Conservation (phyloP, 2,329 filamentous ascomycete genomes). For the Fusarium stilboides region DNA sequence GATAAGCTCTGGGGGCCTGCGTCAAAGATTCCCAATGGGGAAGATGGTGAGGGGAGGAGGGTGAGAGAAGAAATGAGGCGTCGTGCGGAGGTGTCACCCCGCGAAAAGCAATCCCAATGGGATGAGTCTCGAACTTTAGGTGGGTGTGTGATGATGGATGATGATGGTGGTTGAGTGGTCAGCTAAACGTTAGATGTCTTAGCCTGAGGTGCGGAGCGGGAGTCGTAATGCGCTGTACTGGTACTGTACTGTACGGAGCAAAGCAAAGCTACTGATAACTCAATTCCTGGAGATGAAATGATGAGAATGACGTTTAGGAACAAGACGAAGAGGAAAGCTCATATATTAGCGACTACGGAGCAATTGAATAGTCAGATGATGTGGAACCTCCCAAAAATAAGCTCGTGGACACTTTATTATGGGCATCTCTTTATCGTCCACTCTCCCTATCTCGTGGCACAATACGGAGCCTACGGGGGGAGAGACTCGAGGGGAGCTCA, state of each 20-base stretch:
- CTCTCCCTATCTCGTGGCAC: constrained; percentile 6
- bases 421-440: not conserved
- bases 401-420: constrained; percentile 38
- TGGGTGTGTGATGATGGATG: constrained; percentile 27
- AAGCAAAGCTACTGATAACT: constrained; percentile 1
- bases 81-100: constrained; percentile 40
- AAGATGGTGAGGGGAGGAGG: constrained; percentile 39
- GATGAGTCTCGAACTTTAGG: constrained; percentile 35
- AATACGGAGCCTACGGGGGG: not conserved
- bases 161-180: constrained; percentile 7
- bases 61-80: constrained; percentile 33
- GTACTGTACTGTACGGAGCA: no score
- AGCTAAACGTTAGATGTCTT: constrained; percentile 15
- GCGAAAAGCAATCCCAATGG: constrained; percentile 24
- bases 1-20: constrained; percentile 35
- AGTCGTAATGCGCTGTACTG: constrained; percentile 19
- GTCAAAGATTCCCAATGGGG: constrained; percentile 43
- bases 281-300: constrained; percentile 20
- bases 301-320: constrained; percentile 19
- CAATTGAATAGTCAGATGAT: constrained; percentile 23
- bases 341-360: constrained; percentile 5
- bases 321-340: constrained; percentile 4
- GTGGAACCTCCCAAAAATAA: constrained; percentile 29
- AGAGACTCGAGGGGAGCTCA: constrained; percentile 23
- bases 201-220: constrained; percentile 3